These are phyloP conservation scores for Solanum neorickii DNA, from an alignment of 257 asterid genomes.

Conservation along the genomic window DNA sequence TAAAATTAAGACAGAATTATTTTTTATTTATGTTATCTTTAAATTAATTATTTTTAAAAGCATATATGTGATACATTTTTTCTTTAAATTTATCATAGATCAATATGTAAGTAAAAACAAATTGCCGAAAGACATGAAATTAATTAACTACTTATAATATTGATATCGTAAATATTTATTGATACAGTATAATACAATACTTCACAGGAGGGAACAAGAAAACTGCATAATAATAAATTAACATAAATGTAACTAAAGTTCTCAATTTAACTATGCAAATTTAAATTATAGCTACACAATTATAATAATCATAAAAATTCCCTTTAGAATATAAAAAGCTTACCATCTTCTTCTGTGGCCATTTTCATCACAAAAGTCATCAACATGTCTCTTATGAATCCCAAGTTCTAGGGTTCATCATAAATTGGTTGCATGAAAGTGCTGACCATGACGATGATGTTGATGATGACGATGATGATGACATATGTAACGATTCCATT, in stretches of 20 bases:
- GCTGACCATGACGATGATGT: conserved; percentile 2
- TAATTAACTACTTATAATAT: background rate
- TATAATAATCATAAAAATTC: background rate
- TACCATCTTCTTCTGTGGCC: background rate
- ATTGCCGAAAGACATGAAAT: background rate
- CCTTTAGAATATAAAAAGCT: background rate
- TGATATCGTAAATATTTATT: background rate
- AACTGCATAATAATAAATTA: background rate
- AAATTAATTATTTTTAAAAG: too few relatives aligned
- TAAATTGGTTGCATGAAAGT: background rate
- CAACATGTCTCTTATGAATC: background rate
- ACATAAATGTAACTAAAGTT: background rate
- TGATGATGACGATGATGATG: conserved; percentile 2
- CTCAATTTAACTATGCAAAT: background rate
- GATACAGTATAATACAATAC: background rate
- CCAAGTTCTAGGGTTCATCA: background rate
- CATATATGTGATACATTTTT: too few relatives aligned
- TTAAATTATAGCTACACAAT: background rate
- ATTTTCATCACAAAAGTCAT: background rate
- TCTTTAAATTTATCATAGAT: too few relatives aligned
- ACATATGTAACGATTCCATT: background rate
- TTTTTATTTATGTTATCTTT: background rate
- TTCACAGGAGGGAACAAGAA: background rate
- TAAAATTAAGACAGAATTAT: background rate
- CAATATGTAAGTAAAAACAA: background rate